Evolutionary conservation across 495 filamentous ascomycete species (phyloP).

Genomic region (Bombardia bombarda): DNA sequence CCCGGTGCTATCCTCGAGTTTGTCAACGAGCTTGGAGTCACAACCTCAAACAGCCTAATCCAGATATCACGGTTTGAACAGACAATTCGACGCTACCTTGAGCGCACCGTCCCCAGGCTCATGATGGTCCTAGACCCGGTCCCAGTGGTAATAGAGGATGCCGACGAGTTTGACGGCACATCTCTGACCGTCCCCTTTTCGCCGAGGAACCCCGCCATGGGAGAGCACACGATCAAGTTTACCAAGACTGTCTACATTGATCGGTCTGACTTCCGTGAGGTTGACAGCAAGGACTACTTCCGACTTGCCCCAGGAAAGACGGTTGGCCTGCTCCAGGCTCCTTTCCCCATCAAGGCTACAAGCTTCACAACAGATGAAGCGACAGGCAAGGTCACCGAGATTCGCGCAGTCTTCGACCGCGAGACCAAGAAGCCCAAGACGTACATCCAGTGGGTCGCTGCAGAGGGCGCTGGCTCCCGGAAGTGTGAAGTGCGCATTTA

Average conservation of each 20-base stretch:
- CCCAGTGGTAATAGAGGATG: slow-evolving; percentile 69
- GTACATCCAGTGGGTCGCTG: slow-evolving; percentile 84
- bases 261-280: slow-evolving; percentile 81
- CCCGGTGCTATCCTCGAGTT: slow-evolving; percentile 82
- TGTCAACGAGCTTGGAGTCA: slow-evolving; percentile 82
- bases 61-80: slow-evolving; percentile 70
- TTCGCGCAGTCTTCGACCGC: slow-evolving; percentile 57
- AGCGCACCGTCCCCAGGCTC: slow-evolving; percentile 73
- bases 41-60: slow-evolving; percentile 64
- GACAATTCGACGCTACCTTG: slow-evolving; percentile 71
- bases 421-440: slow-evolving; percentile 77
- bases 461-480: slow-evolving; percentile 53
- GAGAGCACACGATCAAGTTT: slow-evolving; percentile 59
- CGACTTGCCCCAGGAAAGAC: slow-evolving; percentile 84
- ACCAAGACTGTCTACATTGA: slow-evolving; percentile 90
- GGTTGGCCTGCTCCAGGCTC: slow-evolving; percentile 79
- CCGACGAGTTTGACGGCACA: slow-evolving; percentile 53
- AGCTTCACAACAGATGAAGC: slow-evolving; percentile 63
- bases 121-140: slow-evolving; percentile 83
- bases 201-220: slow-evolving; percentile 60
- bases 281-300: slow-evolving; percentile 81
- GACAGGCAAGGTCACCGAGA: slow-evolving; percentile 61
- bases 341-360: slow-evolving; percentile 74
- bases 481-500: slow-evolving; percentile 74
- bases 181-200: slow-evolving; percentile 61